Conservation (phyloP, 108 stramenopile genomes). For the Pelagomonas calceolata region DNA sequence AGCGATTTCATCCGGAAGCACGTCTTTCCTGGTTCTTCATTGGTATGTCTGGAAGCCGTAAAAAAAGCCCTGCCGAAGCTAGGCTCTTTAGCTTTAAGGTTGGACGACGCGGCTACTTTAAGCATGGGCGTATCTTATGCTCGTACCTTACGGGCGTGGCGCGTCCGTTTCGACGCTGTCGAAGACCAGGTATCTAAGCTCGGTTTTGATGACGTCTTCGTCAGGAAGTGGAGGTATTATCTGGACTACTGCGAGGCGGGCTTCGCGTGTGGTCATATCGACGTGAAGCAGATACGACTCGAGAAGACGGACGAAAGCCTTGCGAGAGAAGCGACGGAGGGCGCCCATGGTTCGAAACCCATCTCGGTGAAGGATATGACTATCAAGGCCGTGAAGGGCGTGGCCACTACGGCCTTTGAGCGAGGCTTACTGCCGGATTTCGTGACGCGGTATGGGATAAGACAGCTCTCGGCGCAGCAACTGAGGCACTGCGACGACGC, state of each 20-base stretch:
- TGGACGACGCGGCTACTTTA: slow-evolving; percentile 17
- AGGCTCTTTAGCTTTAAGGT: background rate
- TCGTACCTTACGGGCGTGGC: slow-evolving; percentile 81
- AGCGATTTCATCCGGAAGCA: slow-evolving; percentile 94
- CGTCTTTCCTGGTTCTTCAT: slow-evolving; percentile 85
- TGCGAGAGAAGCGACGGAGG: background rate
- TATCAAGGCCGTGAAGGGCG: background rate
- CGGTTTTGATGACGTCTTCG: slow-evolving; percentile 85
- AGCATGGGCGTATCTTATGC: slow-evolving; percentile 92
- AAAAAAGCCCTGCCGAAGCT: slow-evolving; percentile 53
- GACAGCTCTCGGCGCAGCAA: background rate
- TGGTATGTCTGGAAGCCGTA: slow-evolving; percentile 75
- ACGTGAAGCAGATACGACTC: background rate
- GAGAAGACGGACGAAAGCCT: background rate
- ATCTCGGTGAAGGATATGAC: background rate
- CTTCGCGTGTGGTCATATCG: slow-evolving; percentile 29
- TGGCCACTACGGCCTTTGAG: background rate
- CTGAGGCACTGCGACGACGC: background rate
- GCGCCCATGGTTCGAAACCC: background rate
- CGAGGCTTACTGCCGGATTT: background rate
- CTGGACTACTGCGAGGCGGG: slow-evolving; percentile 91
- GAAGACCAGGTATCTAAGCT: slow-evolving; percentile 46
- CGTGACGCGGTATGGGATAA: background rate
- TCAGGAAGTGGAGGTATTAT: slow-evolving; percentile 92
- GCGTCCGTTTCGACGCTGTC: slow-evolving; percentile 62